Conservation (phyloP, 495 filamentous ascomycete genomes). For the Podospora australis region DNA sequence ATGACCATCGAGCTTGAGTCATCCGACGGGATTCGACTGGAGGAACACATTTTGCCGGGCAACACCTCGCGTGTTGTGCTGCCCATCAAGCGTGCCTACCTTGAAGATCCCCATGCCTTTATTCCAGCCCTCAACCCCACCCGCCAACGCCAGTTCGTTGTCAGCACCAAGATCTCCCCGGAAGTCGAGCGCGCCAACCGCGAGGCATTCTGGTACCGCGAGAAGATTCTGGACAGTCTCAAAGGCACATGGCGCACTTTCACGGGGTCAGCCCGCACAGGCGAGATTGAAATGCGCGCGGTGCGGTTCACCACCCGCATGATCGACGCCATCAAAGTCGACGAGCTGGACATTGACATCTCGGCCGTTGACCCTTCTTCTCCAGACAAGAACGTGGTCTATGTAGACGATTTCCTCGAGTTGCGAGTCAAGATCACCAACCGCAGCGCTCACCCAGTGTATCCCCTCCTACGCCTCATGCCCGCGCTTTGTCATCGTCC, state of each 20-base stretch:
- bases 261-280: constrained; percentile 46
- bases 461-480: constrained; percentile 68
- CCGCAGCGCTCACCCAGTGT: constrained; percentile 59
- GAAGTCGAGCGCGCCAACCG: constrained; percentile 71
- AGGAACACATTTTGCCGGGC: constrained; percentile 64
- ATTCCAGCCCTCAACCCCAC: constrained; percentile 76
- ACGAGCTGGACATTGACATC: constrained; percentile 69
- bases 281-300: constrained; percentile 66
- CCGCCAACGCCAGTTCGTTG: constrained; percentile 78
- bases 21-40: constrained; percentile 28
- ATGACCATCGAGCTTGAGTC: constrained; percentile 53
- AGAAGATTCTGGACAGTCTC: constrained; percentile 69
- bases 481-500: constrained; percentile 70
- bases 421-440: constrained; percentile 65
- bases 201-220: constrained; percentile 89
- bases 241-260: constrained; percentile 55
- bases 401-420: constrained; percentile 64
- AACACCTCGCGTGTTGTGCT: constrained; percentile 72
- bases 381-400: constrained; percentile 29
- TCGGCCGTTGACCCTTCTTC: constrained; percentile 34
- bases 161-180: constrained; percentile 71
- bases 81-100: constrained; percentile 66
- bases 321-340: constrained; percentile 76
- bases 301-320: constrained; percentile 69
- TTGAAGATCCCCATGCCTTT: constrained; percentile 66